These are phyloP conservation scores for Rhodotorula glutinis DNA, from an alignment of 1,284 basidiomycete species.

Conservation along the genomic window DNA sequence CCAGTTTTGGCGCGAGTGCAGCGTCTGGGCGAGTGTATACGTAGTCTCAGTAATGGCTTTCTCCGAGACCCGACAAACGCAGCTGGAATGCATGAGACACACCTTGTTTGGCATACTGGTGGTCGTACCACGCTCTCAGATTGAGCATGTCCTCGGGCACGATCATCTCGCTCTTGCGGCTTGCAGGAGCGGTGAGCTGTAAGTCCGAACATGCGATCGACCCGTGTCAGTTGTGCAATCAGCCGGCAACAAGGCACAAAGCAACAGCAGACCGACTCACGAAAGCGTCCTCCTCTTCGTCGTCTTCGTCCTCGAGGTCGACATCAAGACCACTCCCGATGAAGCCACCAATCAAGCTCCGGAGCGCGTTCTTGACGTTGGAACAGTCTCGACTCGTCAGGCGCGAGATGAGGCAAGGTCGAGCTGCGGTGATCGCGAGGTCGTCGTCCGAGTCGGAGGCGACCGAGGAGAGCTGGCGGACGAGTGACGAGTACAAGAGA, in stretches of 20 bases:
- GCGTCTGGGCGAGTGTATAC: not conserved
- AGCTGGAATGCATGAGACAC: too few species aligned
- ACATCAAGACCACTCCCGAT: constrained; percentile 17
- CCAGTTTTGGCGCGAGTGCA: constrained; percentile 12
- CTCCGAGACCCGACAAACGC: too few species aligned
- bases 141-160: constrained; percentile 36
- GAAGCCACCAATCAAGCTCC: constrained; percentile 32
- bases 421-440: too few species aligned
- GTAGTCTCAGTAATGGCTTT: too few species aligned
- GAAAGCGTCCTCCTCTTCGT: constrained; percentile 14
- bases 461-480: constrained; percentile 13
- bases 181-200: not conserved
- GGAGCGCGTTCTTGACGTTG: constrained; percentile 35
- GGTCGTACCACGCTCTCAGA: constrained; percentile 31
- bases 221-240: too few species aligned
- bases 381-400: constrained; percentile 33
- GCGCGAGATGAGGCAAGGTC: constrained; percentile 25
- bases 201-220: too few species aligned
- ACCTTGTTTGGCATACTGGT: constrained; percentile 18
- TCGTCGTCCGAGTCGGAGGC: not conserved
- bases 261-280: not conserved
- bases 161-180: constrained; percentile 23
- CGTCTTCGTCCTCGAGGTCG: constrained; percentile 26
- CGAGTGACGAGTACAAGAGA: constrained; percentile 33
- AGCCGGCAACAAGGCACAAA: not conserved